Evolutionary conservation across 257 asterid genomes (phyloP), one percentile per base, ranked within the genome.

Genomic region (Salvia splendens): DNA sequence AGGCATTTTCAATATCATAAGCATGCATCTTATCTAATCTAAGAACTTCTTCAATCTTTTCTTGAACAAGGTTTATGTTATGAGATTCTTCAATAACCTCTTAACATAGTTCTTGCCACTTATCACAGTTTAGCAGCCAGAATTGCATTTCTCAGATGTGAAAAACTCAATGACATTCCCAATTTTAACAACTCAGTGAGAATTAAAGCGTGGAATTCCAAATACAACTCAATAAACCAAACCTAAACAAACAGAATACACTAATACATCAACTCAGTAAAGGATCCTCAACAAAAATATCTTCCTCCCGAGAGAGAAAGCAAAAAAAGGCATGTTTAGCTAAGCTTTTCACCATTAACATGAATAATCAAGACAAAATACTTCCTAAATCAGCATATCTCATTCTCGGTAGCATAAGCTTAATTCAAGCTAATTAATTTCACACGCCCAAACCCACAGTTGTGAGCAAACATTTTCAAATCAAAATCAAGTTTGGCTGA

Each of bases 371-470:
- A 15, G 2, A 52, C 9, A 24, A 5, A 32, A 1, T 45, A 40
- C 8, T 32, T 36, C 20, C 52, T 32, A 32, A 49, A 59, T 41
- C 20, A 17, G 20, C 41, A 38, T 24, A 17, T 45, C 53, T 35
- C 35, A 53, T 54, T 46, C 65, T 33, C 54, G 16, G 67, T 15
- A 28, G 28, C 30, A 62, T 32, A 42, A 63, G 41, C 10, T 15
- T 53, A 12, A 55, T 54, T 32, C 5, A 64, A 64, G 60, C 33
- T 69, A 54, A 43, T 33, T 28, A 53, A 14, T n/a, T 14, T 20
- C 24, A 14, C 15, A 52, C 38, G 4, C 1, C 10, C 36, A 24
- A 6, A 52, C 3, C 38, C 11, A 38, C n/a, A 17, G 9, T 20
- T 20, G 62, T 28, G n/a, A 53, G 1, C 1, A 30, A 42, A 54